These are phyloP conservation scores for Lentinula aciculospora DNA, from an alignment of 768 basidiomycete genomes.

Conservation along the genomic window DNA sequence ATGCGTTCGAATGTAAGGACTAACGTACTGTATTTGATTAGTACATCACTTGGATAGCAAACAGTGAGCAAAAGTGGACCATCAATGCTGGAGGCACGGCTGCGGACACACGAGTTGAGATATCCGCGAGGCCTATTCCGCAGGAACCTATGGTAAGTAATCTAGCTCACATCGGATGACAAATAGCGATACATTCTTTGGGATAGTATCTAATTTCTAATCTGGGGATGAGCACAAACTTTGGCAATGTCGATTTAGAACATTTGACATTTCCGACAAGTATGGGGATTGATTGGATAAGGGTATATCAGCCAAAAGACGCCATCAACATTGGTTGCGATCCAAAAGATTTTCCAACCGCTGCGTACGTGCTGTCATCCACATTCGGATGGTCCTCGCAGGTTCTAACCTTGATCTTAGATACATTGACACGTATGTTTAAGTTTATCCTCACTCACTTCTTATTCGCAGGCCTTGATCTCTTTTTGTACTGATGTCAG, in stretches of 20 bases:
- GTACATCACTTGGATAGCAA: conserved; percentile 80
- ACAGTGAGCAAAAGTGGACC: conserved; percentile 63
- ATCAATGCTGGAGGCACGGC: conserved; percentile 57
- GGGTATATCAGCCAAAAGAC: conserved; percentile 79
- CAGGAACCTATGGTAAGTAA: conserved; percentile 75
- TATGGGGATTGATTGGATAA: conserved; percentile 70
- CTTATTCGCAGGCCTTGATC: not conserved
- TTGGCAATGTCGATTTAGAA: conserved; percentile 64
- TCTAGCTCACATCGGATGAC: not conserved
- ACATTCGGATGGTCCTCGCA: too few relatives aligned
- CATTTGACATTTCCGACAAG: conserved; percentile 64
- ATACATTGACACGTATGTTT: not conserved
- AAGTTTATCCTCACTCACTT: not conserved
- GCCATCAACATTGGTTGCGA: conserved; percentile 80
- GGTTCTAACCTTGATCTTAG: not conserved
- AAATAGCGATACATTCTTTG: not conserved
- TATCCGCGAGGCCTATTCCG: conserved; percentile 64
- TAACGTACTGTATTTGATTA: too few relatives aligned
- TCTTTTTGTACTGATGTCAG: conserved; percentile 18
- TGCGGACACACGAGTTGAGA: conserved; percentile 49
- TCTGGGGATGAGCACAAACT: conserved; percentile 80
- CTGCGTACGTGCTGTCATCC: conserved; percentile 20
- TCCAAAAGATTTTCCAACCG: conserved; percentile 73
- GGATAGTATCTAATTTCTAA: conserved; percentile 78
- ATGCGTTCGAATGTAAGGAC: too few relatives aligned